phyloP scores from a whole-genome alignment of 179 eudicot genomes.

The Silene vulgaris region DNA sequence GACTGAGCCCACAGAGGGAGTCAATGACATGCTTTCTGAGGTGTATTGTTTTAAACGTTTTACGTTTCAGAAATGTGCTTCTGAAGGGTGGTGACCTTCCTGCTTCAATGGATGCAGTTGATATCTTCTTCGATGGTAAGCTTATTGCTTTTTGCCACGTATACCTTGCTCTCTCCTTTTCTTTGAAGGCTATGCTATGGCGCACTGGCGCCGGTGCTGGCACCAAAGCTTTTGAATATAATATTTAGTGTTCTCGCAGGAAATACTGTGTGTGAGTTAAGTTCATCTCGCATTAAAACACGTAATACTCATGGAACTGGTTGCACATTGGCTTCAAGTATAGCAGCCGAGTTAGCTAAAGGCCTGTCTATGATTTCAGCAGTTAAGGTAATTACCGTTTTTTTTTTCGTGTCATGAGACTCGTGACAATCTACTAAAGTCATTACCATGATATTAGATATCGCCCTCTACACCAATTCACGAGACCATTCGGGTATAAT shows the following conservation, averaged over 20 bases:
- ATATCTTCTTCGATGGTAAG: constrained; percentile 84
- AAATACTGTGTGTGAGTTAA: constrained; percentile 55
- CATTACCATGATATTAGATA: not conserved
- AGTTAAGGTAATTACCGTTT: constrained; percentile 50
- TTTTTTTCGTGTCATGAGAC: not conserved
- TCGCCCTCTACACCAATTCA: not conserved
- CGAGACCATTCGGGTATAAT: not conserved
- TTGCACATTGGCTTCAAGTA: constrained; percentile 85
- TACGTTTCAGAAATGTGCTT: constrained; percentile 64
- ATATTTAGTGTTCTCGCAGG: constrained; percentile 39
- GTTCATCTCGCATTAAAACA: constrained; percentile 58
- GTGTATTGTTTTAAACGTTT: not conserved
- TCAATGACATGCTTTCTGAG: not conserved
- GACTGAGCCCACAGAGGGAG: too few relatives aligned
- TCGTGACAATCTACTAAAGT: not conserved
- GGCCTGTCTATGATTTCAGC: constrained; percentile 74
- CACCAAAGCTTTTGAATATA: constrained; percentile 12
- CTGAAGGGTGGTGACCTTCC: constrained; percentile 92
- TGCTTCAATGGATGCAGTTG: constrained; percentile 70
- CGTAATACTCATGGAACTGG: constrained; percentile 95
- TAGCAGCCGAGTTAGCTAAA: constrained; percentile 93
- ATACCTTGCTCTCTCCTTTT: not conserved
- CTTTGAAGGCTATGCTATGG: constrained; percentile 2
- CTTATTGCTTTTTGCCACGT: constrained; percentile 9
- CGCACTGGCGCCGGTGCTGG: not conserved